These are phyloP conservation scores for Paramecium biaurelia DNA, from an alignment of 73 alveolate genomes.

Conservation along the genomic window DNA sequence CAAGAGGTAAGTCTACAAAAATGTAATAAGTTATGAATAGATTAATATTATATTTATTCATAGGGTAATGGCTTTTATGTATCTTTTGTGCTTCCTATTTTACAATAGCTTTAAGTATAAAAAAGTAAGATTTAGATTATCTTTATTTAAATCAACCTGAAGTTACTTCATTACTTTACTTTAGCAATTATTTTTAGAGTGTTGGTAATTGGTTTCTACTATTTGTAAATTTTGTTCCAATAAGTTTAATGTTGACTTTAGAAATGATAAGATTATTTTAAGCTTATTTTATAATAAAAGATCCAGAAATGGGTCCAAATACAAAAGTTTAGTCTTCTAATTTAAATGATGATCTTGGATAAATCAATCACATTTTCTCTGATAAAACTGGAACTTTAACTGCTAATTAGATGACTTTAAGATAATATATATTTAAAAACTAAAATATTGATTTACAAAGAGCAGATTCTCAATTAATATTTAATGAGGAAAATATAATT, in stretches of 20 bases:
- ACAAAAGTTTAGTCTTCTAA: conserved; percentile 5
- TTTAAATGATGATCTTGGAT: conserved; percentile 33
- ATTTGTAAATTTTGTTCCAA: conserved; percentile 48
- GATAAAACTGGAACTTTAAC: conserved; percentile 36
- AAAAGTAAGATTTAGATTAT: not conserved
- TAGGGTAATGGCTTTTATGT: conserved; percentile 66
- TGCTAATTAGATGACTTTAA: not conserved
- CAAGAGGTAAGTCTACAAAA: conserved; percentile 72
- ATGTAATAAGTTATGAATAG: conserved; percentile 75
- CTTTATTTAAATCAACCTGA: conserved; percentile 1
- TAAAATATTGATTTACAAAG: not conserved
- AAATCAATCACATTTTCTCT: not conserved
- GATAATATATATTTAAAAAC: not conserved
- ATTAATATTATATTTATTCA: conserved; percentile 73
- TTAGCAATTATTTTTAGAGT: not conserved
- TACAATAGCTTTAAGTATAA: not conserved
- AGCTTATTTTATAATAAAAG: not conserved
- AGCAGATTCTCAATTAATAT: not conserved
- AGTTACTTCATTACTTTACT: not conserved
- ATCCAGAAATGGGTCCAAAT: not conserved
- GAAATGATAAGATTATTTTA: conserved; percentile 21
- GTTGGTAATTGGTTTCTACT: conserved; percentile 52
- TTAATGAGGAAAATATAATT: not conserved
- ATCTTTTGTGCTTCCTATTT: conserved; percentile 48
- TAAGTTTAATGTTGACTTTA: not conserved